Evolutionary conservation across 345 rosid genomes (phyloP).

Genomic region (Aurinia saxatilis): DNA sequence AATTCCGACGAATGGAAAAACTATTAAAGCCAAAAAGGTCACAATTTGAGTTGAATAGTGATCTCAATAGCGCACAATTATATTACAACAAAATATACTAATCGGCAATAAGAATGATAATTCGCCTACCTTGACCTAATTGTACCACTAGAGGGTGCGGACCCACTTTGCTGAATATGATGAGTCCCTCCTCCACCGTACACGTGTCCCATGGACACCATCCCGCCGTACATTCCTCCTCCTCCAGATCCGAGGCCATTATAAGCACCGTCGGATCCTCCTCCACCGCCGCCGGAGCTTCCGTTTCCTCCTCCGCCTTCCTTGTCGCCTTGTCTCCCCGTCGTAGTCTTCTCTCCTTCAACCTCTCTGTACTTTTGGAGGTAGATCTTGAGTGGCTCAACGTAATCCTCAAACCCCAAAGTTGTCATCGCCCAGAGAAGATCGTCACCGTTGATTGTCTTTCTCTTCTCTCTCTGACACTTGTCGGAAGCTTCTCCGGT

Average conservation of each 20-base stretch:
- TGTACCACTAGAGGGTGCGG: slow-evolving; percentile 25
- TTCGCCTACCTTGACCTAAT: slow-evolving; percentile 28
- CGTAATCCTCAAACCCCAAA: slow-evolving; percentile 65
- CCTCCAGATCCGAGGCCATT: slow-evolving; percentile 31
- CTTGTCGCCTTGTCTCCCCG: slow-evolving; percentile 27
- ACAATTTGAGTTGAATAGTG: not conserved
- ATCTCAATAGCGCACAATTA: not conserved
- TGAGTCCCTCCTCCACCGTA: slow-evolving; percentile 45
- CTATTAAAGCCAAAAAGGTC: not conserved
- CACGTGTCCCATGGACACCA: slow-evolving; percentile 50
- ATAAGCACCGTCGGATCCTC: slow-evolving; percentile 21
- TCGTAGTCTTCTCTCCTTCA: slow-evolving; percentile 50
- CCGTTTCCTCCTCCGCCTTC: slow-evolving; percentile 16
- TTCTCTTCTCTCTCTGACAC: slow-evolving; percentile 67
- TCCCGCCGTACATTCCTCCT: slow-evolving; percentile 44
- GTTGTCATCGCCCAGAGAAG: slow-evolving; percentile 81
- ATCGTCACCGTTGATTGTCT: slow-evolving; percentile 75
- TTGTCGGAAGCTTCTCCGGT: slow-evolving; percentile 74
- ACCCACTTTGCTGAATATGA: slow-evolving; percentile 32
- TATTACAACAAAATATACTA: not conserved
- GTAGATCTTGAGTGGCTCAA: slow-evolving; percentile 59
- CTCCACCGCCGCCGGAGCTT: slow-evolving; percentile 10
- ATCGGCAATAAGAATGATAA: not conserved
- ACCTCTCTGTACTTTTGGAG: slow-evolving; percentile 65
- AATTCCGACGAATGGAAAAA: no score